Conservation (phyloP, 2,329 filamentous ascomycete genomes). For the Ilyonectria destructans region DNA sequence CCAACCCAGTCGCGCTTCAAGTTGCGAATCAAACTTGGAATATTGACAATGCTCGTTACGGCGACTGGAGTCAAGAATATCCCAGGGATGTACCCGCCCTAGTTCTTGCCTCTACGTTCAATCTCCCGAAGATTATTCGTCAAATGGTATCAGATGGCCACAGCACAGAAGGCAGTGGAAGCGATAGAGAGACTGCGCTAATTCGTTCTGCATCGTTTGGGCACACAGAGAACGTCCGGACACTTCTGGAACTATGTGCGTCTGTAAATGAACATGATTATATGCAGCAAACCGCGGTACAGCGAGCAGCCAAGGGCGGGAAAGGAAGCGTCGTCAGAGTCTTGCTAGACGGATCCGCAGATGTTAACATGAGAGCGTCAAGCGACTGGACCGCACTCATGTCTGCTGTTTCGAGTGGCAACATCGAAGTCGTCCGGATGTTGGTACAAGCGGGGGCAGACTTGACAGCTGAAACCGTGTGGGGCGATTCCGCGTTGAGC, state of each 20-base stretch:
- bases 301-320: slow-evolving; percentile 23
- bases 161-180: background rate
- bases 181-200: background rate
- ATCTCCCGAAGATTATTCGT: background rate
- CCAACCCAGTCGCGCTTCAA: background rate
- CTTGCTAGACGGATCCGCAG: slow-evolving; percentile 6
- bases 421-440: background rate
- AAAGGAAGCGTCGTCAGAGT: background rate
- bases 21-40: background rate
- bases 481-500: slow-evolving; percentile 28
- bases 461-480: slow-evolving; percentile 12
- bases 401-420: slow-evolving; percentile 31
- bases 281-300: slow-evolving; percentile 29
- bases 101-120: background rate
- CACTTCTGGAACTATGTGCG: slow-evolving; percentile 6
- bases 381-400: slow-evolving; percentile 28
- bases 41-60: background rate
- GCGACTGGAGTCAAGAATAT: slow-evolving; percentile 2
- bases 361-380: slow-evolving; percentile 23
- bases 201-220: slow-evolving; percentile 2
- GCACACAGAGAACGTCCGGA: too few relatives aligned
- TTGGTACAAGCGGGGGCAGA: slow-evolving; percentile 2
- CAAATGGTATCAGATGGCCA: background rate
- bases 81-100: background rate
- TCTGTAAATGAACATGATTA: slow-evolving; percentile 13